phyloP scores from a whole-genome alignment of 768 basidiomycete genomes.

The Ramaria sp. region DNA sequence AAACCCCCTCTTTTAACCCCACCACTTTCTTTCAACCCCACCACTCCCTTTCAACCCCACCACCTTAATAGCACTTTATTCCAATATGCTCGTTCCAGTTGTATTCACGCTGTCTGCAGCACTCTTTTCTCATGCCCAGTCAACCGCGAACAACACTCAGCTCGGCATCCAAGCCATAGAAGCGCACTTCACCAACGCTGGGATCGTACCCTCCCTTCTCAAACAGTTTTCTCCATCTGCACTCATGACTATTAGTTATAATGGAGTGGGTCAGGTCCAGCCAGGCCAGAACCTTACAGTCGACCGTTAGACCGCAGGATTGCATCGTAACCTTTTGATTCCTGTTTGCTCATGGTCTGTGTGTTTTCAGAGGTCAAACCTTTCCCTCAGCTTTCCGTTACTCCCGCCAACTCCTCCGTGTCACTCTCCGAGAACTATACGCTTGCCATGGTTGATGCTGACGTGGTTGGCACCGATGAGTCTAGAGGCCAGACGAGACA shows the following conservation, averaged over 20 bases:
- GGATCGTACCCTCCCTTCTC: conserved; percentile 53
- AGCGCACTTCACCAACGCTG: conserved; percentile 55
- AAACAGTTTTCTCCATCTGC: conserved; percentile 50
- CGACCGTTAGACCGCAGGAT: conserved; percentile 36
- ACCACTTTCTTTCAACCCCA: not conserved
- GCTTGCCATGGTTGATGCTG: conserved; percentile 68
- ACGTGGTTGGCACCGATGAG: conserved; percentile 50
- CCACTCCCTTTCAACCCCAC: not conserved
- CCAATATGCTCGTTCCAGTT: conserved; percentile 24
- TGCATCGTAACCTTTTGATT: not conserved
- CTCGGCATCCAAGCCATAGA: conserved; percentile 47
- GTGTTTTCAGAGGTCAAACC: conserved; percentile 39
- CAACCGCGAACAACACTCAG: conserved; percentile 27
- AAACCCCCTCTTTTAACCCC: too few relatives aligned
- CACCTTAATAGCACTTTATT: not conserved
- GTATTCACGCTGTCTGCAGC: conserved; percentile 28
- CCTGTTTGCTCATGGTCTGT: conserved; percentile 3
- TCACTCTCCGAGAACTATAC: conserved; percentile 45
- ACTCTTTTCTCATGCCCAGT: conserved; percentile 28
- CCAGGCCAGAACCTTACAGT: conserved; percentile 50
- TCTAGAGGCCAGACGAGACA: conserved; percentile 57
- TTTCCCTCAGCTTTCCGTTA: conserved; percentile 43
- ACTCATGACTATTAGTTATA: conserved; percentile 42
- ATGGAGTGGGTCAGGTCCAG: conserved; percentile 36
- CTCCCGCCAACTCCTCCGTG: conserved; percentile 37